Base-by-base conservation (phyloP, 805 yeast genomes). In the Saccharomycopsis fibuligera region DNA sequence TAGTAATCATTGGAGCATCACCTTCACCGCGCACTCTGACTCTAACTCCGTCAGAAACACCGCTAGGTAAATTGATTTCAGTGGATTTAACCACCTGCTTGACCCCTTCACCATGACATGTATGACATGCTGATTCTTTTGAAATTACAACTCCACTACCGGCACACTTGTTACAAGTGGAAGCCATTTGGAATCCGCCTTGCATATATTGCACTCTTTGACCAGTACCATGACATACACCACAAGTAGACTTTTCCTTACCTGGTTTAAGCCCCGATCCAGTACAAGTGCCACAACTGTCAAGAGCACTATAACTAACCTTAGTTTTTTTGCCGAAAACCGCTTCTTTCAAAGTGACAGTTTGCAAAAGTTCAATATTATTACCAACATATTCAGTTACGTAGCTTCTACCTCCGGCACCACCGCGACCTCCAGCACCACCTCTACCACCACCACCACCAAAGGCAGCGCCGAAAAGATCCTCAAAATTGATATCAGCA, bases 101-200 rank as follows among this genome's bases (percentile, higher is more conserved):
- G 4, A 86, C 95, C 51, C 99, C 99, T 53, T 85, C 82, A 45
- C 98, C 97, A 56, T 82, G 90, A 68, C 99, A 93, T 1, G 81
- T 63, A 1, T 62, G 59, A 73, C 99, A 93, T 47, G 79, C 79
- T 61, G 88, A 89, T 12, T 70, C 67, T 17, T 75, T 71, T 41
- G 81, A 76, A 44, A 89, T 79, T 3, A 72, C 74, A 1, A 88
- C 93, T 47, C 99, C 99, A 4, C 86, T 70, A 36, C 99, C 99
- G 40, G 75, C 80, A 72, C 99, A 93, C 2, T 81, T 69, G 44
- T 73, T 73, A 74, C 99, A 93, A 10, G 96, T 88, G 0, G 96
- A 81, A 2, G 96, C 83, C 96, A 93, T 89, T 60, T 90, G 96
- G 76, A 91, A 93, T 0, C 98, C 98, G 3, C 95, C 96, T 57